Percentiles rank a stretch among this genome's conserved stretches.
Evolutionary conservation across 1,284 basidiomycete species (phyloP).

Genomic region (Meira nashicola): DNA sequence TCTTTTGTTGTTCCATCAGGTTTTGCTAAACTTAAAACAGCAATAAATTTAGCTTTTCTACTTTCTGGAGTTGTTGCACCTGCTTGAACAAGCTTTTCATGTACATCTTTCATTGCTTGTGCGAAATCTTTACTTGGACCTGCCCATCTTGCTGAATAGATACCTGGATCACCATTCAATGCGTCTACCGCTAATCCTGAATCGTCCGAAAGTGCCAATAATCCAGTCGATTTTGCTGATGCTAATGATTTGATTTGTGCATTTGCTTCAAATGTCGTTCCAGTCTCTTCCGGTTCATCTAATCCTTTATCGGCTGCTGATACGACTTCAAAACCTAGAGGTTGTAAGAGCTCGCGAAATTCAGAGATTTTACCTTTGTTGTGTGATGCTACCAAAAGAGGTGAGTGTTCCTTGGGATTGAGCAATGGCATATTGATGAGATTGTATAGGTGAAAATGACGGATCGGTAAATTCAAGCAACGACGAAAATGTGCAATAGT

Average conservation of each 20-base stretch:
- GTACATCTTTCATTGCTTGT: slow-evolving; percentile 11
- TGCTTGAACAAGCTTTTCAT: not conserved
- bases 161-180: slow-evolving; percentile 6
- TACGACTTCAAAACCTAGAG: slow-evolving; percentile 3
- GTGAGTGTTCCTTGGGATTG: not conserved
- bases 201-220: slow-evolving; percentile 6
- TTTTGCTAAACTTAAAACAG: slow-evolving; percentile 2
- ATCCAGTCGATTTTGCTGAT: not conserved
- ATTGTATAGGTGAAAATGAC: not conserved
- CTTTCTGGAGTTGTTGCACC: slow-evolving; percentile 3
- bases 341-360: slow-evolving; percentile 6
- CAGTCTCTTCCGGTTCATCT: slow-evolving; percentile 7
- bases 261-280: slow-evolving; percentile 11
- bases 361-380: slow-evolving; percentile 8
- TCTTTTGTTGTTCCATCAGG: slow-evolving; percentile 11
- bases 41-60: slow-evolving; percentile 1
- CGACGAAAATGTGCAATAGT: too few relatives aligned
- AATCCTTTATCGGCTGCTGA: slow-evolving; percentile 3
- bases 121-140: slow-evolving; percentile 11
- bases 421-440: not conserved
- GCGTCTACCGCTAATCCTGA: slow-evolving; percentile 8
- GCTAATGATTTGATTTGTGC: slow-evolving; percentile 11
- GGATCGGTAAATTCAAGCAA: too few relatives aligned
- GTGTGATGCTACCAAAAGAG: slow-evolving; percentile 4
- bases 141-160: slow-evolving; percentile 11